phyloP scores from a whole-genome alignment of 371 early-diverging fungal species.

The Blakeslea trispora region DNA sequence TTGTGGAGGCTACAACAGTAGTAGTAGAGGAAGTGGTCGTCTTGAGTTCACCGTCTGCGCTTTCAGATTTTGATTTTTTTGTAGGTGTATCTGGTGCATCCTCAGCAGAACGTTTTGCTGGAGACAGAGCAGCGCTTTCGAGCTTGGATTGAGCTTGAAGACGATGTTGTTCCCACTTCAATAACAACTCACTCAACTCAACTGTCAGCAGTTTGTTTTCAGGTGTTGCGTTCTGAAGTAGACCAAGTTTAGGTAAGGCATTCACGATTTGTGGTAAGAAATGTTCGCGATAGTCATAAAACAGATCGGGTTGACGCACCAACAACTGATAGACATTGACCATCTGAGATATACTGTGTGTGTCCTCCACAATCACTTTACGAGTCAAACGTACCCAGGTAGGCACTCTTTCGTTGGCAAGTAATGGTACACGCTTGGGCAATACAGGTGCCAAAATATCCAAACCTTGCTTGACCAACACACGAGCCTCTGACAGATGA shows the following conservation, averaged over 20 bases:
- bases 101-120: slow-evolving; percentile 19
- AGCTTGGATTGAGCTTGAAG: slow-evolving; percentile 25
- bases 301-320: slow-evolving; percentile 84
- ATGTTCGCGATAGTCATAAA: slow-evolving; percentile 85
- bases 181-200: slow-evolving; percentile 85
- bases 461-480: slow-evolving; percentile 89
- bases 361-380: slow-evolving; percentile 88
- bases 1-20: not conserved
- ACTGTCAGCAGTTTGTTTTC: slow-evolving; percentile 88
- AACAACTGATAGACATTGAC: slow-evolving; percentile 89
- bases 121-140: slow-evolving; percentile 1
- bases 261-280: slow-evolving; percentile 89
- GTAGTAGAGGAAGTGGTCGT: not conserved
- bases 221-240: slow-evolving; percentile 82
- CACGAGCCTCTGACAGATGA: slow-evolving; percentile 82
- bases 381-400: slow-evolving; percentile 89
- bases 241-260: slow-evolving; percentile 84
- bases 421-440: slow-evolving; percentile 72
- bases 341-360: slow-evolving; percentile 84
- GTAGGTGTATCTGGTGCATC: slow-evolving; percentile 10
- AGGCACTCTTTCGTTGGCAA: slow-evolving; percentile 56
- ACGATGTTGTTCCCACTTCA: slow-evolving; percentile 84
- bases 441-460: slow-evolving; percentile 91
- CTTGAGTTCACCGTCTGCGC: slow-evolving; percentile 9
- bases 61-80: slow-evolving; percentile 17